Percentiles rank a stretch among this genome's conserved stretches.
These are phyloP conservation scores for Xenoacremonium recifei DNA, from an alignment of 2,329 filamentous ascomycete species.

Conservation along the genomic window DNA sequence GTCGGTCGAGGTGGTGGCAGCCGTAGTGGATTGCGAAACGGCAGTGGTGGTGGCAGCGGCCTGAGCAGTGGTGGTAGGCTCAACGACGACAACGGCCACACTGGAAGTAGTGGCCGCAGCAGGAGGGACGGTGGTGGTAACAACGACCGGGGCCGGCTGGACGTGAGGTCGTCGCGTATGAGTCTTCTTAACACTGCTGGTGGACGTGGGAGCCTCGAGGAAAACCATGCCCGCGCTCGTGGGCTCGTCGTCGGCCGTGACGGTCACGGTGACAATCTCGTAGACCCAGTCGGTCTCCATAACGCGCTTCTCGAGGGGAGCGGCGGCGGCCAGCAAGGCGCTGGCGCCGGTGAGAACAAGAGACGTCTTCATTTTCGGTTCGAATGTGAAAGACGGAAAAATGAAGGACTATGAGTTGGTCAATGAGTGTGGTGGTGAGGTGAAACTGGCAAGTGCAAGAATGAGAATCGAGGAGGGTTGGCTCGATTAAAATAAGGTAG, in stretches of 20 bases:
- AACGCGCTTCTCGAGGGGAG: constrained; percentile 37
- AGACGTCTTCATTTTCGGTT: constrained; percentile 50
- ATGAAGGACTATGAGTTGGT: constrained; percentile 17
- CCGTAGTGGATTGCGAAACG: not conserved
- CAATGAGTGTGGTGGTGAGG: constrained; percentile 22
- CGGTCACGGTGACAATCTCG: constrained; percentile 44
- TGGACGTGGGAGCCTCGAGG: constrained; percentile 19
- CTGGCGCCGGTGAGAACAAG: constrained; percentile 43
- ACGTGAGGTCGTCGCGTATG: constrained; percentile 8
- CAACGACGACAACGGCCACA: constrained; percentile 5
- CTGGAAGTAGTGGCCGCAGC: not conserved
- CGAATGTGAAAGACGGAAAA: constrained; percentile 12
- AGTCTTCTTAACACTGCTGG: constrained; percentile 13
- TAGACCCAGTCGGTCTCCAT: constrained; percentile 40
- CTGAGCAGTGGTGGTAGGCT: not conserved
- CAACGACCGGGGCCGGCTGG: constrained; percentile 8
- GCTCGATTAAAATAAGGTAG: constrained; percentile 9
- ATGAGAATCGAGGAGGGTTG: not conserved
- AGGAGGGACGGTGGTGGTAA: constrained; percentile 10
- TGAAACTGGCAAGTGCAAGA: constrained; percentile 3
- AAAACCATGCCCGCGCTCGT: constrained; percentile 22
- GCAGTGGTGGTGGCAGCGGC: not conserved
- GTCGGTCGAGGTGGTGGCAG: constrained; percentile 9
- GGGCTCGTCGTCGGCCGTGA: constrained; percentile 34
- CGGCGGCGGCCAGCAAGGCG: constrained; percentile 45